Percentiles rank a stretch among this genome's conserved stretches.
These are phyloP conservation scores for Camillea tinctor DNA, from an alignment of 2,329 filamentous ascomycete species.

Conservation along the genomic window DNA sequence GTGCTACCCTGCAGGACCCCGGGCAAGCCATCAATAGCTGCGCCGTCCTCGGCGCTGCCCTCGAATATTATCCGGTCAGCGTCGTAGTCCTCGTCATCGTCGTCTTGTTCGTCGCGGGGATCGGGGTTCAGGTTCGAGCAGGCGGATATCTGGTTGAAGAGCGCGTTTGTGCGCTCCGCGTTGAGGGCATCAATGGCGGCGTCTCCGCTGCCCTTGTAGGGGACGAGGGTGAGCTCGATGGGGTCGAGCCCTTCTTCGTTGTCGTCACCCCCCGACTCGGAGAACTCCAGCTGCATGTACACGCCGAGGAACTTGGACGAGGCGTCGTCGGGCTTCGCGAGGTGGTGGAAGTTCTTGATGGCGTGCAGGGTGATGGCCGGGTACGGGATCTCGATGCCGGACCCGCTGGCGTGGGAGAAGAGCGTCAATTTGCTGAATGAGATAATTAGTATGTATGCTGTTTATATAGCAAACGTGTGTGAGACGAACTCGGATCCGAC, in stretches of 20 bases:
- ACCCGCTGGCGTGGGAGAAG: constrained; percentile 57
- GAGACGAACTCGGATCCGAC: constrained; percentile 56
- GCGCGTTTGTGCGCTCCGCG: constrained; percentile 39
- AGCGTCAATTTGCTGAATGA: constrained; percentile 54
- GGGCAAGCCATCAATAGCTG: constrained; percentile 52
- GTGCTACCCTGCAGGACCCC: constrained; percentile 51
- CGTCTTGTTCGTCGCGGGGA: constrained; percentile 57
- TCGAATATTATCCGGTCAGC: constrained; percentile 57
- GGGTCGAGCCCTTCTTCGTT: constrained; percentile 67
- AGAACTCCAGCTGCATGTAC: constrained; percentile 68
- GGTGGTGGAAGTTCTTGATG: constrained; percentile 55
- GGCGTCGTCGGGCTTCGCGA: constrained; percentile 36
- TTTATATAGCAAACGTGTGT: constrained; percentile 26
- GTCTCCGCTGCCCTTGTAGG: constrained; percentile 37
- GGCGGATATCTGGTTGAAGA: constrained; percentile 69
- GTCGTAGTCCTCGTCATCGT: constrained; percentile 48
- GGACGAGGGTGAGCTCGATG: constrained; percentile 67
- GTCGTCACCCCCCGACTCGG: constrained; percentile 55
- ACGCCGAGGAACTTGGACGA: constrained; percentile 48
- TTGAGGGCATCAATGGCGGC: constrained; percentile 29
- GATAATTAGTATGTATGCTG: constrained; percentile 8
- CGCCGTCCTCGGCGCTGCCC: constrained; percentile 45
- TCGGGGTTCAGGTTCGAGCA: constrained; percentile 79
- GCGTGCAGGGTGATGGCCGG: constrained; percentile 74
- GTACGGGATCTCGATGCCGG: constrained; percentile 70